phyloP scores from a whole-genome alignment of 352 stramenopile species.

The Pythium phragmitis region DNA sequence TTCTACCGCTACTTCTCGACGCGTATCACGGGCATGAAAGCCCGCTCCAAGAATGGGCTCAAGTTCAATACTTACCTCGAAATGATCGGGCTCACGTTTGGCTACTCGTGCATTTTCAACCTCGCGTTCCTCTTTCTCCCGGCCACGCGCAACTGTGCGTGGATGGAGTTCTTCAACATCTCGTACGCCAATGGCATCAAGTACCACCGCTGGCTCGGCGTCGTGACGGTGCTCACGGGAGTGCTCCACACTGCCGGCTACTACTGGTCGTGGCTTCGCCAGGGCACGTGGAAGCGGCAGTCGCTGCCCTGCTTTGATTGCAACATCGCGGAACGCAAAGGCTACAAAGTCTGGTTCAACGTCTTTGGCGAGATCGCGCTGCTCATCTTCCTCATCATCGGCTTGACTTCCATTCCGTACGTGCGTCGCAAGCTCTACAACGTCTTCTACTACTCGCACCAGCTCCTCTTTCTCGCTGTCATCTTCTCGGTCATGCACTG shows the following conservation, averaged over 20 bases:
- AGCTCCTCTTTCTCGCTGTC: conserved; percentile 36
- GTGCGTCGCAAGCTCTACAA: conserved; percentile 40
- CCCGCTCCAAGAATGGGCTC: conserved; percentile 2
- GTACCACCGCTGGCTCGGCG: conserved; percentile 46
- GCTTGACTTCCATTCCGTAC: conserved; percentile 31
- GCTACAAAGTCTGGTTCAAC: conserved; percentile 40
- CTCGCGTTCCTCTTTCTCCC: conserved; percentile 45
- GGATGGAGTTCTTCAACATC: conserved; percentile 48
- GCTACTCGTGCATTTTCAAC: conserved; percentile 41
- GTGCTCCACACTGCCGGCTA: conserved; percentile 29
- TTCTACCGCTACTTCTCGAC: conserved; percentile 20
- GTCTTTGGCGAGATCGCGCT: conserved; percentile 40
- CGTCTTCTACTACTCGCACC: conserved; percentile 42
- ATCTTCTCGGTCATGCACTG: conserved; percentile 49
- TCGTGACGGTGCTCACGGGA: conserved; percentile 30
- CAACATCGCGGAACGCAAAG: conserved; percentile 19
- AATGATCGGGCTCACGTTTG: conserved; percentile 23
- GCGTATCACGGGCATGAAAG: neutral
- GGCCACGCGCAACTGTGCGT: conserved; percentile 36
- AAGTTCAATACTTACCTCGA: conserved; percentile 29
- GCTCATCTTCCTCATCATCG: conserved; percentile 36
- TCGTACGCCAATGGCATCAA: conserved; percentile 48
- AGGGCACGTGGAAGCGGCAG: conserved; percentile 23
- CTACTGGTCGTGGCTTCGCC: conserved; percentile 32
- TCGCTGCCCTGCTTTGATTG: conserved; percentile 42